Evolutionary conservation across 352 stramenopile species (phyloP), one percentile per base, ranked within the genome.

Genomic region (Globisporangium canariense): DNA sequence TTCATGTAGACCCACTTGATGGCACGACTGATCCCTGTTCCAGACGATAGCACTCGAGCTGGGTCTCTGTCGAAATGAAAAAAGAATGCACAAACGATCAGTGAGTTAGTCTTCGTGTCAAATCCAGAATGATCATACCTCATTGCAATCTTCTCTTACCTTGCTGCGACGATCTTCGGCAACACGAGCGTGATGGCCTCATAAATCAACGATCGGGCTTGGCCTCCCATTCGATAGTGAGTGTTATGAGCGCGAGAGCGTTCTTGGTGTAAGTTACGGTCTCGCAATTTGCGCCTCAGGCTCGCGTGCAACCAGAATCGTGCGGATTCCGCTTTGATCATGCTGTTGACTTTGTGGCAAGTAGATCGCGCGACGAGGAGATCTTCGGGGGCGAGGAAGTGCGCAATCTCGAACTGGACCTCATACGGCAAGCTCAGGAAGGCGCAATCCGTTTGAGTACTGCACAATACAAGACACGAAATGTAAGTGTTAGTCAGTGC

Each of bases 1-100:
- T 96, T 96, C 10, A 96, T 50, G 58, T 91, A 94, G 1, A 94
- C 87, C 87, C 87, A 96, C 58, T 94, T 93, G n/a, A 94, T 67
- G 11, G 83, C 83, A 36, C 82, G 86, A 66, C 81, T 96, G 41
- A 89, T 71, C 51, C 77, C 78, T 52, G 77, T 84, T 22, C 77
- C 77, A 51, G 85, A 90, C 3, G 78, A 83, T 8, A 96, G 70
- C 2, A 94, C 73, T 60, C 88, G 79, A 20, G 75, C 69, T 0
- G 82, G 87, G 36, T 94, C 80, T 63, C 86, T 94, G 56, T 61
- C 40, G 49, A 55, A 51, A 47, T 25, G 20, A 20, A 65, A 28
- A 36, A 65, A 28, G 28, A 22, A 68, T 3, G 10, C 69, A 11
- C 16, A 47, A 47, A 20, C 18, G 4, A 47, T 47, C 40, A 46